Evolutionary conservation across 2,329 filamentous ascomycete genomes (phyloP).

Genomic region (Fusarium tanahbumbuense): DNA sequence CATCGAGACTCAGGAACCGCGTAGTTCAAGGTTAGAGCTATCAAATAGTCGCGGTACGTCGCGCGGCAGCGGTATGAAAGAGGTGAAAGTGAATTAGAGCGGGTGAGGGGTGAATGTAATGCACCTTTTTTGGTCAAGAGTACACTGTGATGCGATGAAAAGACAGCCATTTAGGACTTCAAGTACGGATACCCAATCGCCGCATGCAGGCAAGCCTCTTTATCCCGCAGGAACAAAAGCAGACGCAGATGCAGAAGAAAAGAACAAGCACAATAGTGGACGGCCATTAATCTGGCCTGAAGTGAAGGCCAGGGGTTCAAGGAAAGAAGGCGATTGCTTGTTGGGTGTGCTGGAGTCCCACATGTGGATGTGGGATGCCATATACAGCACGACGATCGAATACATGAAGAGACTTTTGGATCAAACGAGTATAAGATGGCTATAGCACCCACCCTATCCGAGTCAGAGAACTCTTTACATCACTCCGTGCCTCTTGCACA

Average conservation of each 20-base stretch:
- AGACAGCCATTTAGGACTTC: constrained; percentile 49
- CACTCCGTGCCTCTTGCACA: background rate
- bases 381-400: constrained; percentile 43
- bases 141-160: constrained; percentile 41
- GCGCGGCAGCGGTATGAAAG: constrained; percentile 34
- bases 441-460: constrained; percentile 46
- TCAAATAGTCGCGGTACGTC: constrained; percentile 40
- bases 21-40: constrained; percentile 24
- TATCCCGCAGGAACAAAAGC: constrained; percentile 50
- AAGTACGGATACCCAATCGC: constrained; percentile 57
- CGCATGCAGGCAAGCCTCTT: constrained; percentile 50
- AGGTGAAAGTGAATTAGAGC: constrained; percentile 16
- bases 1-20: constrained; percentile 44
- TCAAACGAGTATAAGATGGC: constrained; percentile 56
- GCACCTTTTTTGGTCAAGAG: constrained; percentile 19
- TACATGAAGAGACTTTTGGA: constrained; percentile 14
- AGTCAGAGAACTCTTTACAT: constrained; percentile 29
- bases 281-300: constrained; percentile 32
- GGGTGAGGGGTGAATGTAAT: constrained; percentile 27
- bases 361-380: constrained; percentile 45
- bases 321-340: constrained; percentile 44
- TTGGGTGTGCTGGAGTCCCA: constrained; percentile 49
- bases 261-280: constrained; percentile 45
- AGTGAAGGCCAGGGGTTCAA: constrained; percentile 28
- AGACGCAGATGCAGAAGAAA: constrained; percentile 28